These are phyloP conservation scores for Ilyonectria mors-panacis DNA, from an alignment of 2,329 filamentous ascomycete genomes.

Conservation along the genomic window DNA sequence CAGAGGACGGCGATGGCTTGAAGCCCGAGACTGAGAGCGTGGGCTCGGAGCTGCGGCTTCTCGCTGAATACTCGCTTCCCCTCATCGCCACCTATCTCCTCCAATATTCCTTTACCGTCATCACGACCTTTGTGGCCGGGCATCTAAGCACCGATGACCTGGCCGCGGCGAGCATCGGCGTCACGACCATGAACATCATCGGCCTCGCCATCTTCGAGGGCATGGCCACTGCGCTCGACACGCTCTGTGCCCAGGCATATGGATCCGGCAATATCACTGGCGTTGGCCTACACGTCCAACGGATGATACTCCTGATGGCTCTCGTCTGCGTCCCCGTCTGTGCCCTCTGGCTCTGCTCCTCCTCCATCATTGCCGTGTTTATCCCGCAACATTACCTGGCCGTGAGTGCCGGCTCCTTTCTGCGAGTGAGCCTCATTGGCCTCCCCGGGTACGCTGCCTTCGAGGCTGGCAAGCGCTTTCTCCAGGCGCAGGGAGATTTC, in stretches of 20 bases:
- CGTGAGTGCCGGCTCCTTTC: constrained; percentile 63
- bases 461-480: constrained; percentile 68
- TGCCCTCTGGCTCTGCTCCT: constrained; percentile 64
- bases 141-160: constrained; percentile 67
- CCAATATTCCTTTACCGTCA: constrained; percentile 67
- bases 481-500: constrained; percentile 70
- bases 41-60: constrained; percentile 36
- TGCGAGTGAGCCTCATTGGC: constrained; percentile 64
- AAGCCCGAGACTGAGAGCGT: background rate
- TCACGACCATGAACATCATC: constrained; percentile 68
- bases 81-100: constrained; percentile 68
- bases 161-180: constrained; percentile 66
- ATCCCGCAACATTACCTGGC: constrained; percentile 64
- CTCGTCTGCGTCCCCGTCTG: constrained; percentile 64
- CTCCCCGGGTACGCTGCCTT: constrained; percentile 69
- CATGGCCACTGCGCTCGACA: constrained; percentile 48
- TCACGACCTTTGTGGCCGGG: constrained; percentile 67
- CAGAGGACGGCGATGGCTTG: constrained; percentile 1
- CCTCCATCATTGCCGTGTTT: constrained; percentile 60
- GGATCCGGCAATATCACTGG: constrained; percentile 59
- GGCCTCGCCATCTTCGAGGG: constrained; percentile 60
- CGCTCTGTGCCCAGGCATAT: constrained; percentile 45
- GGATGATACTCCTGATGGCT: constrained; percentile 66
- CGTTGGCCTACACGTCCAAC: constrained; percentile 67
- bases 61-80: constrained; percentile 55